These are phyloP conservation scores for Rhynchosporium graminicola DNA, from an alignment of 2,329 filamentous ascomycete genomes.

Conservation along the genomic window DNA sequence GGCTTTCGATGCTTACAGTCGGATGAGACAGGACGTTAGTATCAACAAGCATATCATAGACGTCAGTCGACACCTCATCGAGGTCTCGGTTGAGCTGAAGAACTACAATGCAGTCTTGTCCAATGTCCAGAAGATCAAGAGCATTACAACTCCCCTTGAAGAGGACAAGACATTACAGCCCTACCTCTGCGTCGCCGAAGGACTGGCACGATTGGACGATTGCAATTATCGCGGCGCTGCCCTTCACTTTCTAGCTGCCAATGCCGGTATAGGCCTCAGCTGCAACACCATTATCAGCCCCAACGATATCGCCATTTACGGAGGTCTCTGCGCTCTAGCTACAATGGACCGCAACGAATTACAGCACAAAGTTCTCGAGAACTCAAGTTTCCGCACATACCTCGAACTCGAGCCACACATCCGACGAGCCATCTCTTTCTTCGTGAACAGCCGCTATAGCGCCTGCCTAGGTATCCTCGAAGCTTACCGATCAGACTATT, in stretches of 20 bases:
- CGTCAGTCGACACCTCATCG: conserved; percentile 76
- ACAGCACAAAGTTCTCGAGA: conserved; percentile 76
- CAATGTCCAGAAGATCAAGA: conserved; percentile 67
- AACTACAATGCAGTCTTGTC: conserved; percentile 73
- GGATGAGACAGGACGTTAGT: conserved; percentile 90
- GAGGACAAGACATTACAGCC: conserved; percentile 52
- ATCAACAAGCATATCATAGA: conserved; percentile 81
- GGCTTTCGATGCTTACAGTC: conserved; percentile 75
- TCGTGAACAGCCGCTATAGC: conserved; percentile 88
- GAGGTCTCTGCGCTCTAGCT: conserved; percentile 84
- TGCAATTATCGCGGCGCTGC: conserved; percentile 68
- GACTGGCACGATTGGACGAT: conserved; percentile 59
- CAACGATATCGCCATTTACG: conserved; percentile 91
- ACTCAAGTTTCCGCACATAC: conserved; percentile 77
- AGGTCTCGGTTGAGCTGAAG: conserved; percentile 71
- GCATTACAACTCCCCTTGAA: conserved; percentile 43
- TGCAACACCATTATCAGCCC: conserved; percentile 74
- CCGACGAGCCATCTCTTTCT: conserved; percentile 84
- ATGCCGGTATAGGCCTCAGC: conserved; percentile 49
- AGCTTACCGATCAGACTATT: conserved; percentile 78
- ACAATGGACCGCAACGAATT: conserved; percentile 82
- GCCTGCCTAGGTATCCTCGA: conserved; percentile 81
- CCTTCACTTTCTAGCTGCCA: conserved; percentile 54
- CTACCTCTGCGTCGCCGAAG: conserved; percentile 58
- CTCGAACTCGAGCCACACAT: conserved; percentile 93